Evolutionary conservation across 192 early-diverging fungal species (phyloP), one percentile per base, ranked within the genome.

Genomic region (Podila horticola): DNA sequence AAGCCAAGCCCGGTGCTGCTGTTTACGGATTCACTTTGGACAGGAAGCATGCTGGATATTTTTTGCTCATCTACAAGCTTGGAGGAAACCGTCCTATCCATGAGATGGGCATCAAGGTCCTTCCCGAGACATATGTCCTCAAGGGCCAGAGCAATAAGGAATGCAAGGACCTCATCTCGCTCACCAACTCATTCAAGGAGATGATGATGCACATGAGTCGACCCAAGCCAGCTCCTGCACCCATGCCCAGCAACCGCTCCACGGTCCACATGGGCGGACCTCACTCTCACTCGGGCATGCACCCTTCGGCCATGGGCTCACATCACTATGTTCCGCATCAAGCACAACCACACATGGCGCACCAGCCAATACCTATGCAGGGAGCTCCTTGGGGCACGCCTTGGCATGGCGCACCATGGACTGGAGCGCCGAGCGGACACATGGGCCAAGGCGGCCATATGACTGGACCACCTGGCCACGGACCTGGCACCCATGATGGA

Each of bases 1-100:
- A 82, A 72, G 58, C 87, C 64, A 83, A 89, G 87, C 84, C 94
- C 71, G 66, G 89, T 85, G 52, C 89, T 87, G 93, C 95, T 30
- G 89, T 90, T 1, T 99, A 99, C 84, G 96, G 94, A 49, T 91
- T 97, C 51, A 91, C 92, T 49, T 74, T 92, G 45, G 87, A 85
- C 60, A 81, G 89, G 28, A 77, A 91, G 36, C 86, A 86, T 62
- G 90, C 96, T 26, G 94, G 94, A 4, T 89, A 90, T 36, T 91
- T 97, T 72, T 74, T 82, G 22, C 81, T 98, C 24, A 90, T 93
- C 10, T 98, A 94, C 75, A 93, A 95, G 72, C 87, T 92, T 10
- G 91, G 92, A 36, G 91, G 92, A 5, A 77, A 84, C n/a, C 85
- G 85, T 28, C 83, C 87, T 20, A 86, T 90, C 41, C 86, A 84